Evolutionary conservation across 345 rosid genomes (phyloP), one percentile per base, ranked within the genome.

Genomic region (Camelina sativa): DNA sequence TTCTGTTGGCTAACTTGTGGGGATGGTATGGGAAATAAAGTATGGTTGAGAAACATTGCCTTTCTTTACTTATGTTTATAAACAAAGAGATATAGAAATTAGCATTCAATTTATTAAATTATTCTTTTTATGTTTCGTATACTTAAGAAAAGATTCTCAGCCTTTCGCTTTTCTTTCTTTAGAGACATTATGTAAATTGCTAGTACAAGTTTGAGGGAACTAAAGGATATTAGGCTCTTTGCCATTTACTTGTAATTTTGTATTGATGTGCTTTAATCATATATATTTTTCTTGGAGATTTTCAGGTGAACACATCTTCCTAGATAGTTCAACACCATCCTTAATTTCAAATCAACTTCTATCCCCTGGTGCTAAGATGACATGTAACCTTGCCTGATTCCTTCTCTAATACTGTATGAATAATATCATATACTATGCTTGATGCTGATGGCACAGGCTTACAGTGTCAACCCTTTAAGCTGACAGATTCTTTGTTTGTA

Each of bases 291-390:
- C 23, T 40, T 62, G 71, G 78, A 53, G 35, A 16, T 47, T 78
- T 83, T 78, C 90, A 94, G 99, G 99, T 72, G 99, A 94, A 79
- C 84, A 80, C 62, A 80, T 86, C 67, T 92, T 94, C 67, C 75
- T 94, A 80, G 97, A 91, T 64, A 78, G 85, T 73, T 88, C 96
- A 11, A 77, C 87, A 17, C 74, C 89, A 51, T 62, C 86, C 47
- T 69, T 90, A 37, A 73, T 86, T 69, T 86, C 97, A 15, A 89
- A 84, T 82, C 92, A 87, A 73, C 83, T 87, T 56, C 81, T 94
- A 65, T 84, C 97, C 22, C 77, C 87, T 59, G 86, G 92, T 76
- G 85, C 89, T 72, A 76, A 76, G 62, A 88, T 85, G 84, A 82
- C 89, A 79, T 90, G 97, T 94, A 82, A 80, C 87, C 62, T 46